A percentile compares a stretch with the other conserved stretches of the same genome.
Evolutionary conservation across 805 yeast genomes (phyloP).

Genomic region (Candida xyloterini): DNA sequence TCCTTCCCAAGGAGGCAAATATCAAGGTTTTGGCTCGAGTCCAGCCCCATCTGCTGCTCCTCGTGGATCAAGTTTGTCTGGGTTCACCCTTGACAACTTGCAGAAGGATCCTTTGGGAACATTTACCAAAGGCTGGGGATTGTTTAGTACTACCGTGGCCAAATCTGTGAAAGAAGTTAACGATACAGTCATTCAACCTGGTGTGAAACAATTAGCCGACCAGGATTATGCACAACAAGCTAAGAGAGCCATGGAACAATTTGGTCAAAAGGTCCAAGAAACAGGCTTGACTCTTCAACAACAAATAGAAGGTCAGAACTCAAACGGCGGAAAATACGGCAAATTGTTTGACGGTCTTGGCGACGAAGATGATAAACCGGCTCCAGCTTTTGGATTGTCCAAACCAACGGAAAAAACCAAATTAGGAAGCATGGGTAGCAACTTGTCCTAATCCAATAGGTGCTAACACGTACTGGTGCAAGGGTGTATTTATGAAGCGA

Average conservation of each 20-base stretch:
- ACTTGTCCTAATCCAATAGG: background rate
- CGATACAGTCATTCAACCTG: constrained; percentile 88
- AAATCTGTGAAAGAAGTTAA: constrained; percentile 83
- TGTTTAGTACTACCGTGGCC: constrained; percentile 81
- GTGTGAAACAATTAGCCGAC: constrained; percentile 73
- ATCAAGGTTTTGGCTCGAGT: constrained; percentile 85
- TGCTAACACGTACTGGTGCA: background rate
- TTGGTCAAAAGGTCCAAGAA: constrained; percentile 90
- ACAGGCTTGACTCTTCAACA: constrained; percentile 76
- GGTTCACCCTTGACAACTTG: constrained; percentile 62
- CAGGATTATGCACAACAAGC: constrained; percentile 82
- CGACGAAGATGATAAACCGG: constrained; percentile 41
- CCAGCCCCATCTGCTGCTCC: constrained; percentile 42
- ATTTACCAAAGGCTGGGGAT: constrained; percentile 88
- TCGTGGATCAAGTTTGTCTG: constrained; percentile 43
- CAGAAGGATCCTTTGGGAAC: constrained; percentile 91
- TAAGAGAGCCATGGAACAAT: constrained; percentile 90
- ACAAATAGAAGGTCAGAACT: constrained; percentile 36
- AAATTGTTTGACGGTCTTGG: constrained; percentile 55
- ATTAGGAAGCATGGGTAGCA: constrained; percentile 46
- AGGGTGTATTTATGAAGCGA: background rate
- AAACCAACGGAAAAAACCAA: constrained; percentile 60
- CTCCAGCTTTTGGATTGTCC: constrained; percentile 63
- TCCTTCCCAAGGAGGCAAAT: constrained; percentile 93
- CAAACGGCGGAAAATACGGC: constrained; percentile 40